Evolutionary conservation across 192 early-diverging fungal species (phyloP).

Genomic region (Linderina pennispora): DNA sequence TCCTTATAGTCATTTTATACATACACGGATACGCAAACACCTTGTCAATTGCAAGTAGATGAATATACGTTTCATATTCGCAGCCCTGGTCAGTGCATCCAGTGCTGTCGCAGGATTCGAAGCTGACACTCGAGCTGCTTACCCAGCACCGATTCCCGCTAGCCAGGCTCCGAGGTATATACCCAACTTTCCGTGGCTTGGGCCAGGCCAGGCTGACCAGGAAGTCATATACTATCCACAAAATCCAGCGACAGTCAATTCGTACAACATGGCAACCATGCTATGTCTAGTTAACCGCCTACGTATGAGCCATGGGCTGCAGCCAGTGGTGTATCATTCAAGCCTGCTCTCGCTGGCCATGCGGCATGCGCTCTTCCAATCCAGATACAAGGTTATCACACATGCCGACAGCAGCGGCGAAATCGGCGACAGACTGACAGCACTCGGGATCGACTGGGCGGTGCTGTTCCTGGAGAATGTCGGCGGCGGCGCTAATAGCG

Average conservation of each 20-base stretch:
- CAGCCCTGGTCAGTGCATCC: no score
- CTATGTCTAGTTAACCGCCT: constrained; percentile 33
- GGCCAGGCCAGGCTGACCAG: constrained; percentile 1
- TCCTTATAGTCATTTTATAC: no score
- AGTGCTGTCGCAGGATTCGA: no score
- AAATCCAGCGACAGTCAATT: constrained; percentile 6
- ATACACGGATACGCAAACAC: constrained; percentile 1
- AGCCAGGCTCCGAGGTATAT: not conserved
- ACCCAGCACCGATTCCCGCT: not conserved
- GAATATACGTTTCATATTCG: constrained; percentile 32
- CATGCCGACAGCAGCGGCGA: constrained; percentile 24
- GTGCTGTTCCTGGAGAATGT: constrained; percentile 39
- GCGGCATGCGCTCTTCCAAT: constrained; percentile 24
- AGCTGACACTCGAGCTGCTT: no score
- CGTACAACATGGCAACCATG: constrained; percentile 27
- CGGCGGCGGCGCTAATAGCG: constrained; percentile 25
- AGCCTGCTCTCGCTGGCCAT: constrained; percentile 18
- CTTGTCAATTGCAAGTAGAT: constrained; percentile 28
- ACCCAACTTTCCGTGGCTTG: constrained; percentile 4
- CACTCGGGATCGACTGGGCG: constrained; percentile 14
- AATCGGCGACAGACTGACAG: constrained; percentile 28
- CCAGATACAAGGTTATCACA: constrained; percentile 18
- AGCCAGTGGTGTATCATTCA: constrained; percentile 18
- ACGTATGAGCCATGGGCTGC: constrained; percentile 5
- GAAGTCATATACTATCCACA: constrained; percentile 20